Percentiles rank a stretch among this genome's conserved stretches.
phyloP scores from a whole-genome alignment of 192 early-diverging fungal genomes.

The Dimargaris cristalligena region DNA sequence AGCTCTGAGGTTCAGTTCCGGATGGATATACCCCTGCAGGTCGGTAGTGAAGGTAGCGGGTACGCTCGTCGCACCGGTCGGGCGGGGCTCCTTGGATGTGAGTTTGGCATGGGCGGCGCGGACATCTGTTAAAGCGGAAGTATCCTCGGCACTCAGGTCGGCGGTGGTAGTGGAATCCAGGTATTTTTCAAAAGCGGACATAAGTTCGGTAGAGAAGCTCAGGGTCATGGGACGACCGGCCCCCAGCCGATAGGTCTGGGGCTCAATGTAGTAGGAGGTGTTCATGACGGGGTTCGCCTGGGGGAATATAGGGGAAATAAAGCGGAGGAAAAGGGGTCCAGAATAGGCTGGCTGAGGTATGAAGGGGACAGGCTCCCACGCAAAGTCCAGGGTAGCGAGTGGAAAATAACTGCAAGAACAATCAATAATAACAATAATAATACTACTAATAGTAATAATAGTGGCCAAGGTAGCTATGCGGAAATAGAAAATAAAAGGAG shows the following conservation, averaged over 20 bases:
- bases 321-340: not conserved
- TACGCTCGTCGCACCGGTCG: not conserved
- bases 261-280: not conserved
- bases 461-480: no score
- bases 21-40: not conserved
- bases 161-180: no score
- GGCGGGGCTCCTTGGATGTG: not conserved
- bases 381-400: no score
- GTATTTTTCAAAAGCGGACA: conserved; percentile 1
- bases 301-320: no score
- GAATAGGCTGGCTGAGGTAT: not conserved
- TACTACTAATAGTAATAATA: no score
- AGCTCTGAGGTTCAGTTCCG: not conserved
- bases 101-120: conserved; percentile 7
- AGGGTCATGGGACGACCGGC: conserved; percentile 4
- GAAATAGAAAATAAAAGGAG: no score
- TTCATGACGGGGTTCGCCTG: not conserved
- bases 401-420: no score
- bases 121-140: not conserved
- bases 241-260: not conserved
- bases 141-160: not conserved
- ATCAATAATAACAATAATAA: no score
- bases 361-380: no score
- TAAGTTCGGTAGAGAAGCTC: conserved; percentile 6
- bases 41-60: not conserved